Evolutionary conservation across 169 alveolate genomes (phyloP).

Genomic region (Plasmodium blacklocki): DNA sequence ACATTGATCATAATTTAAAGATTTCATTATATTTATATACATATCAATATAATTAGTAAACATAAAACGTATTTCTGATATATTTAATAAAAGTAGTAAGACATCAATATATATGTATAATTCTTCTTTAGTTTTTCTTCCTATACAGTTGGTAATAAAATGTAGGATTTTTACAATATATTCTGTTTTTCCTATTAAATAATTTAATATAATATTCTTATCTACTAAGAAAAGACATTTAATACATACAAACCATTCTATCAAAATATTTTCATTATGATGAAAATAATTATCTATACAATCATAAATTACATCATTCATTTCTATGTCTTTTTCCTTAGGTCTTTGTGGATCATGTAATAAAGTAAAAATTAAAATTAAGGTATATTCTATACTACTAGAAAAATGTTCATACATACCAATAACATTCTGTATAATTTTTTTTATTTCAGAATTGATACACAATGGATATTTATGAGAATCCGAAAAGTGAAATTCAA

Average conservation of each 20-base stretch:
- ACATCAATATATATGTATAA: constrained; percentile 52
- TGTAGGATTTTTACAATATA: constrained; percentile 23
- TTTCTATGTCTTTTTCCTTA: constrained; percentile 60
- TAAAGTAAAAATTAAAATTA: constrained; percentile 26
- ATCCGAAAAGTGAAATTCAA: constrained; percentile 48
- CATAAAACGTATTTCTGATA: constrained; percentile 66
- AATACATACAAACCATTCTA: constrained; percentile 56
- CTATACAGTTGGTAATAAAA: constrained; percentile 47
- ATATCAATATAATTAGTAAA: constrained; percentile 38
- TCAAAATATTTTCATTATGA: constrained; percentile 2
- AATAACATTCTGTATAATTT: constrained; percentile 39
- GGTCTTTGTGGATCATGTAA: constrained; percentile 57
- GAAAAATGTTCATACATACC: constrained; percentile 34
- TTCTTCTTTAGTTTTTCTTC: constrained; percentile 28
- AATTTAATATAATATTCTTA: constrained; percentile 51
- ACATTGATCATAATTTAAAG: constrained; percentile 41
- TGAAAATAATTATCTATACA: constrained; percentile 51
- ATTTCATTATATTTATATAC: constrained; percentile 29
- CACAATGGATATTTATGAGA: constrained; percentile 45
- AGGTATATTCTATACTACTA: constrained; percentile 48
- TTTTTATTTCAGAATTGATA: constrained; percentile 38
- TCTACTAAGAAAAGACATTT: constrained; percentile 71
- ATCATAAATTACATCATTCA: constrained; percentile 49
- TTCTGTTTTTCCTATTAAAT: constrained; percentile 59
- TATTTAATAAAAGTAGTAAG: constrained; percentile 30